Evolutionary conservation across 2,329 filamentous ascomycete species (phyloP), one percentile per base, ranked within the genome.

Genomic region (Amauroascus niger): DNA sequence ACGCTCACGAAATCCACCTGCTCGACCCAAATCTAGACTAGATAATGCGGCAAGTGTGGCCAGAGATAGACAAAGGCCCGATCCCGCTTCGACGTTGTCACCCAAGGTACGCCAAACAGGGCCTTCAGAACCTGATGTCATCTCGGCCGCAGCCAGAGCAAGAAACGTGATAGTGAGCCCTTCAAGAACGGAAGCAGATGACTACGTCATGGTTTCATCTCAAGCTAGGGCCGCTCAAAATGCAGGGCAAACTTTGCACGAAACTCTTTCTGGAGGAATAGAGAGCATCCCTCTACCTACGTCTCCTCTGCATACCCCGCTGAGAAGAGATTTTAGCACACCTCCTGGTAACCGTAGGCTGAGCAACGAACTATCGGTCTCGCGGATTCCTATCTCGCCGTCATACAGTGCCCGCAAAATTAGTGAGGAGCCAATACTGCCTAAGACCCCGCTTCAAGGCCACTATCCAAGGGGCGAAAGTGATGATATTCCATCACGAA

Each of bases 61-160:
- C 1, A 69, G 64, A 49, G 65, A 59, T 37, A 68, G 63, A 11
- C 68, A 64, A 51, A 65, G 61, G 46, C 60, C 68, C 7, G 66
- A 69, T 46, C 60, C 66, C 33, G 62, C 63, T 11, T 64, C 61
- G 39, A 62, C 37, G 3, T 14, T 64, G 11, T 63, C 64, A 51
- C 59, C 61, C 4, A 61, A 62, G 39, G 64, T 64, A 14, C 58
- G 58, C 14, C 63, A 16, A 4, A 44, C 28, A 7, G 32, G 24
- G 18, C 51, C 22, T 43, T 53, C 51, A 13, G 51, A 53, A 6
- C 32, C 33, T 3, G 30, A 49, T 33, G 16, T 41, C 7, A 14
- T 26, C 6, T 53, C 51, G 6, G 26, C 51, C 16, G 28, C 33
- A 7, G 43, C 24, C 7, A 28, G 51, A 18, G 26, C 45, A 7